Percentiles rank a stretch among this genome's conserved stretches.
phyloP scores from a whole-genome alignment of 441 rosid species.

The Gossypium schwendimanii region DNA sequence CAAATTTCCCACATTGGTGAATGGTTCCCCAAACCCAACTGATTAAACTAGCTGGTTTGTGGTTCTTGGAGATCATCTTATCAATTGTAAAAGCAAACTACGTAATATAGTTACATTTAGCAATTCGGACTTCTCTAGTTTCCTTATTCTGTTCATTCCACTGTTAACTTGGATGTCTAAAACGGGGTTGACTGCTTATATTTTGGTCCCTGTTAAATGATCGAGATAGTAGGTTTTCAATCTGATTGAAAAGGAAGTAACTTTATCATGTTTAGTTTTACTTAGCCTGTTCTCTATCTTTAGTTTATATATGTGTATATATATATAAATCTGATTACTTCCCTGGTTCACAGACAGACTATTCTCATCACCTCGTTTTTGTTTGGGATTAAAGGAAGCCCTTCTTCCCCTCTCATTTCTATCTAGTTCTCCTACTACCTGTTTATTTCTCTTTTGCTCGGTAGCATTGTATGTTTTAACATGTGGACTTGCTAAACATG shows the following conservation, averaged over 20 bases:
- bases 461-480: neutral
- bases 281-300: neutral
- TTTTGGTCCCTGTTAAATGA: neutral
- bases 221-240: constrained; percentile 5
- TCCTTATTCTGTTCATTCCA: neutral
- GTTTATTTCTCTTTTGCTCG: neutral
- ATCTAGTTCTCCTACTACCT: neutral
- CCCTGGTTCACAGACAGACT: neutral
- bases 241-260: constrained; percentile 6
- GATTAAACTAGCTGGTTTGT: neutral
- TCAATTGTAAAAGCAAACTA: neutral
- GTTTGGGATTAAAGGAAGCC: neutral
- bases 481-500: neutral
- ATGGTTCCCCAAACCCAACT: neutral
- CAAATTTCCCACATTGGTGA: neutral
- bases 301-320: too few species aligned
- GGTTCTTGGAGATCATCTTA: neutral
- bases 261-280: neutral
- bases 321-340: neutral
- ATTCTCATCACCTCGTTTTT: neutral
- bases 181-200: neutral
- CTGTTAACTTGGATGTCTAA: neutral
- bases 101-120: neutral
- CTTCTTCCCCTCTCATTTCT: neutral
- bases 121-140: constrained; percentile 8